Evolutionary conservation across 2,329 filamentous ascomycete species (phyloP), one percentile per base, ranked within the genome.

Genomic region (Penicillium sclerotiorum): DNA sequence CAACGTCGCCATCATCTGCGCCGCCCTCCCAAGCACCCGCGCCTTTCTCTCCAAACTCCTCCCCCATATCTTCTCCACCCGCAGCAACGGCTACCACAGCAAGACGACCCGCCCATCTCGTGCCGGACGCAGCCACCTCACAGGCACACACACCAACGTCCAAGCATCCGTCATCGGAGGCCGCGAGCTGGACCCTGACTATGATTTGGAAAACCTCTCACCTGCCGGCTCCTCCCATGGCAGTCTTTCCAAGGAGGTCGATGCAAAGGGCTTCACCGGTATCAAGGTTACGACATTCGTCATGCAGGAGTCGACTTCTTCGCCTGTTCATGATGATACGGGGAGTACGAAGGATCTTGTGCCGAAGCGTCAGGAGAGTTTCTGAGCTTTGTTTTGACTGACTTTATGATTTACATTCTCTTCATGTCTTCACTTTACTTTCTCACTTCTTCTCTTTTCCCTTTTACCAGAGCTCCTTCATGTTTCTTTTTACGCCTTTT

Each of bases 1-100:
- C 53, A 73, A 74, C 36, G 61, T 72, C 43, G 71, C 67, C 17
- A 73, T 75, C 25, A 69, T 75, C 33, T 73, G 70, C 56, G 70
- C 69, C 45, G 72, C 64, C 33, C 67, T 74, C 36, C 71, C 72
- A 5, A 66, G 60, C 30, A 66, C 56, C 3, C 58, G 62, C 23
- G 59, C 61, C 12, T 57, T 66, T 47, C 45, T 67, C 11, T 59
- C 64, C 15, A 54, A 47, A 15, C 38, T 66, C 13, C 47, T 67
- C 35, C 64, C 64, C 1, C 62, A 60, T 22, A 42, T 67, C 43
- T 63, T 67, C 58, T 64, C 64, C 8, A 65, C 56, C 32, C 44
- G 54, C 32, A 59, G 54, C 55, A 59, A 61, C 36, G 55, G 53
- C 25, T 60, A 55, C 47, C 53, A 53, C 39, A 62, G 56, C 58